These are phyloP conservation scores for Herpetospermum pedunculosum DNA, from an alignment of 306 rosid species.

Conservation along the genomic window DNA sequence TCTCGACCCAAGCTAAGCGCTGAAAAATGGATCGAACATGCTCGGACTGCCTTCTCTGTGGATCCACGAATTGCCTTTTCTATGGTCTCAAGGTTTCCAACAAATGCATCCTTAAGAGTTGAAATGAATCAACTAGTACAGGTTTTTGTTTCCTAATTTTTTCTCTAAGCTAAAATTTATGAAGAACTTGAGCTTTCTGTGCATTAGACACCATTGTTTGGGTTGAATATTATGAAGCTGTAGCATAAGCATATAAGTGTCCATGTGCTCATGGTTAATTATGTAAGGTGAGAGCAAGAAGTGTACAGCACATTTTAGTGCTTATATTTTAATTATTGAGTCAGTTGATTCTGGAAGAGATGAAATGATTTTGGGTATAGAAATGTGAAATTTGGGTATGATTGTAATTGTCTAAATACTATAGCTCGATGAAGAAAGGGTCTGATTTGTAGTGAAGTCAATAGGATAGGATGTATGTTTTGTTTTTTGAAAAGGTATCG, in stretches of 20 bases:
- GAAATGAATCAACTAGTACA: constrained; percentile 90
- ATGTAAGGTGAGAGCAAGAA: not conserved
- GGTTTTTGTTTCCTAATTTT: constrained; percentile 27
- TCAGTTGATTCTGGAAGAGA: not conserved
- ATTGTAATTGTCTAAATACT: not conserved
- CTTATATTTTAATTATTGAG: not conserved
- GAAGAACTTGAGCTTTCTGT: not conserved
- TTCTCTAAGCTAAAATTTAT: not conserved
- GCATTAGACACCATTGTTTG: constrained; percentile 7
- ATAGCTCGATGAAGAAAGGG: not conserved
- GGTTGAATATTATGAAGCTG: not conserved
- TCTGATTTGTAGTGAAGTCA: not conserved
- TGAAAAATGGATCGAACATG: constrained; percentile 82
- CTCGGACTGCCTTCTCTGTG: constrained; percentile 88
- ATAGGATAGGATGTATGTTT: not conserved
- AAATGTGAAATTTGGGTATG: not conserved
- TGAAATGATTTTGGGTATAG: not conserved
- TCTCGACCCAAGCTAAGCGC: constrained; percentile 63
- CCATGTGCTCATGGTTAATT: not conserved
- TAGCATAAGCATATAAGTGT: not conserved
- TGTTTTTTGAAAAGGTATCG: too few species aligned
- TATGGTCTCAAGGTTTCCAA: constrained; percentile 72
- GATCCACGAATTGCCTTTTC: constrained; percentile 85
- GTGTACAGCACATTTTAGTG: not conserved
- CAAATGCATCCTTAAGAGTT: constrained; percentile 62